Conservation (phyloP, 2,329 filamentous ascomycete species). For the Exophiala phaeomuriformis region DNA sequence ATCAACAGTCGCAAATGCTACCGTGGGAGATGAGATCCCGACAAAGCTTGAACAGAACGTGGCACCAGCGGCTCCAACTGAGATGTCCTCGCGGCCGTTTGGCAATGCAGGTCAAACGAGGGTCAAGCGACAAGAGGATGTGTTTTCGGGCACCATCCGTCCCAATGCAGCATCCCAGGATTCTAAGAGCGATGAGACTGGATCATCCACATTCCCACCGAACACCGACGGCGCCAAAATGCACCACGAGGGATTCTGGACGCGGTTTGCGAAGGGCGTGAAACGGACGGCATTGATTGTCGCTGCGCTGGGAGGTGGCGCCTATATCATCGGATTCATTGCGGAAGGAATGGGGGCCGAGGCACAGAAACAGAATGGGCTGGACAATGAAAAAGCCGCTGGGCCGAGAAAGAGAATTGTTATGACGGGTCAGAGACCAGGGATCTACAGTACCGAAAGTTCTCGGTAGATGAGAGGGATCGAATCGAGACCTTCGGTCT, state of each 20-base stretch:
- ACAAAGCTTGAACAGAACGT: constrained; percentile 11
- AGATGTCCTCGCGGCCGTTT: constrained; percentile 8
- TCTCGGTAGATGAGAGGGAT: constrained; percentile 12
- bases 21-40: constrained; percentile 23
- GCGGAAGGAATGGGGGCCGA: constrained; percentile 24
- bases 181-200: neutral
- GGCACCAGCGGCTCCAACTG: constrained; percentile 22
- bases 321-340: constrained; percentile 24
- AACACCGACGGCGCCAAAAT: neutral
- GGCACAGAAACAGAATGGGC: constrained; percentile 19
- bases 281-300: constrained; percentile 13
- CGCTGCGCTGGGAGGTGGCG: constrained; percentile 12
- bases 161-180: constrained; percentile 5
- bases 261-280: constrained; percentile 10
- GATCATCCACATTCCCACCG: neutral
- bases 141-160: constrained; percentile 24
- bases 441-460: constrained; percentile 27
- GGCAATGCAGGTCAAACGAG: neutral
- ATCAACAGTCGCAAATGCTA: constrained; percentile 12
- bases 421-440: constrained; percentile 21
- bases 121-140: constrained; percentile 24
- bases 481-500: too few relatives aligned
- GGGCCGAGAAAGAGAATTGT: constrained; percentile 26
- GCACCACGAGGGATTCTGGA: constrained; percentile 4
- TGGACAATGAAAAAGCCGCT: constrained; percentile 7